Percentiles rank a stretch among this genome's conserved stretches.
These are phyloP conservation scores for Gnaphalium uliginosum DNA, from an alignment of 129 eudicot genomes.

Conservation along the genomic window DNA sequence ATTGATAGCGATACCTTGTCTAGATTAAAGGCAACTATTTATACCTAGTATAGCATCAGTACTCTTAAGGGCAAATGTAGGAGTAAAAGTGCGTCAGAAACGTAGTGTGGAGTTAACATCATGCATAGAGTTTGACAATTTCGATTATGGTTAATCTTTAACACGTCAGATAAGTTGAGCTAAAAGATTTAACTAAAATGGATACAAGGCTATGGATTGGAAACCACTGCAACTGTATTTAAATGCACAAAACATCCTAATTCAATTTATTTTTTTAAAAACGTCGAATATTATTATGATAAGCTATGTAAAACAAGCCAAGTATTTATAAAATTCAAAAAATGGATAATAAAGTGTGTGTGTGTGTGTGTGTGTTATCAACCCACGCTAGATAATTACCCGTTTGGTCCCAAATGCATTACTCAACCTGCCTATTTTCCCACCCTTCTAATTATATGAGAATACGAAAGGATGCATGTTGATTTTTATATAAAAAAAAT, in stretches of 20 bases:
- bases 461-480: conserved; percentile 3
- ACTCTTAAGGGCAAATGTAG: neutral
- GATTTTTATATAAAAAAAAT: neutral
- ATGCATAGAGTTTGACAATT: neutral
- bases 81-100: neutral
- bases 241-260: neutral
- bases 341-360: too few relatives aligned
- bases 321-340: too few relatives aligned
- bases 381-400: neutral
- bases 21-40: neutral
- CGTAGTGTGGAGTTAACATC: neutral
- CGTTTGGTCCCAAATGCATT: neutral
- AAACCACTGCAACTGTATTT: neutral
- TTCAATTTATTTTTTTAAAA: too few relatives aligned
- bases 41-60: neutral
- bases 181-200: neutral
- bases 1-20: conserved; percentile 2
- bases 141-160: neutral
- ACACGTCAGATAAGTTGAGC: neutral
- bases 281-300: neutral
- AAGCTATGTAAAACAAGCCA: neutral
- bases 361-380: too few relatives aligned
- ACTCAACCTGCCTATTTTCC: neutral
- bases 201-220: neutral
- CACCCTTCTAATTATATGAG: neutral